Percentiles rank a stretch among this genome's conserved stretches.
These are phyloP conservation scores for Globisporangium recalcitrans DNA, from an alignment of 352 stramenopile species.

Conservation along the genomic window DNA sequence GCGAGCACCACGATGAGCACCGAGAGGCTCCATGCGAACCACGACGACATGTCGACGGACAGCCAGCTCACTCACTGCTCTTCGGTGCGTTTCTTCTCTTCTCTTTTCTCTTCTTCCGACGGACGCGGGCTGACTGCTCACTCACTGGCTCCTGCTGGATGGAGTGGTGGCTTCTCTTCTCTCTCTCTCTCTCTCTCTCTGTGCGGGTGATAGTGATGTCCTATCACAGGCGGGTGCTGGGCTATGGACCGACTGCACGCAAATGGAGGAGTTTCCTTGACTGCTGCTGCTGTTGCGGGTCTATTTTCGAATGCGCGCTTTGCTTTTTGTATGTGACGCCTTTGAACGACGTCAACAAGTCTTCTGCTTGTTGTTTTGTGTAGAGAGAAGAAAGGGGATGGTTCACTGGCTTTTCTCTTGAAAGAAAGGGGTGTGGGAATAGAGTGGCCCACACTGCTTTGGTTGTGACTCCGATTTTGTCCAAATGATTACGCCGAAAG, in stretches of 20 bases:
- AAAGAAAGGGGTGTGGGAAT: background rate
- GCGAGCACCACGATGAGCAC: conserved; percentile 34
- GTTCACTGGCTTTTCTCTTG: conserved; percentile 2
- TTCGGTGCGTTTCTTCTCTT: background rate
- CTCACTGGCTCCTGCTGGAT: background rate
- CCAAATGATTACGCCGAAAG: background rate
- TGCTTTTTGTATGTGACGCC: background rate
- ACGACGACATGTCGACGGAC: conserved; percentile 9
- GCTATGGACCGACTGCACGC: background rate
- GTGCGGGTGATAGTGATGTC: background rate
- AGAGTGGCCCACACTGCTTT: background rate
- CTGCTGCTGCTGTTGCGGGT: background rate
- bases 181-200: no score
- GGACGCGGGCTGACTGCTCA: no score
- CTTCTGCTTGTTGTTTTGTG: background rate
- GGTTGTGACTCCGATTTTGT: background rate
- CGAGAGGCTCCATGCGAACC: conserved; percentile 28
- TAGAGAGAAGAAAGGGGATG: background rate
- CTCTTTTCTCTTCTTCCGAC: background rate
- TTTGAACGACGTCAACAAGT: background rate
- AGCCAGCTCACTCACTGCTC: background rate
- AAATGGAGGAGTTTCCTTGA: background rate
- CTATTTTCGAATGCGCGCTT: background rate
- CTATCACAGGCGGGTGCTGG: background rate
- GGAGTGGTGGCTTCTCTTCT: no score